Percentiles rank a stretch among this genome's conserved stretches.
Conservation (phyloP, 2,329 filamentous ascomycete species). For the Ophiostoma sp. region DNA sequence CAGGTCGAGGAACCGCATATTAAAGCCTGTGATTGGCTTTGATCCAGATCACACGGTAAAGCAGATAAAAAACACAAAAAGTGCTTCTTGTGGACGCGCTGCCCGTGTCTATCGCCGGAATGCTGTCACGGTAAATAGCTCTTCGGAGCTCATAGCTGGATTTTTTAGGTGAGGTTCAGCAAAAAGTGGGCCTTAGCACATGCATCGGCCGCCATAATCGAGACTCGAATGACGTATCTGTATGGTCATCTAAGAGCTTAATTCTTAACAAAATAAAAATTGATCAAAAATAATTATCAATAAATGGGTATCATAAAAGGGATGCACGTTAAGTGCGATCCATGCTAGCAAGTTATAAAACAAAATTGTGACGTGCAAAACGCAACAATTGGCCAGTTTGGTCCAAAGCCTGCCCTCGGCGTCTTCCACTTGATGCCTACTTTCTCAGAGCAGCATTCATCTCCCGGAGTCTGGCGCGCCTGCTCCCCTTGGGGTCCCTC, state of each 20-base stretch:
- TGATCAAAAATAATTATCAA: neutral
- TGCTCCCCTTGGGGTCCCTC: slow-evolving; percentile 21
- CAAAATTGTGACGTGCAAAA: neutral
- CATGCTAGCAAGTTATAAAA: neutral
- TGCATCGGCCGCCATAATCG: neutral
- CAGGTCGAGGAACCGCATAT: slow-evolving; percentile 59
- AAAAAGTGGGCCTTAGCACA: slow-evolving; percentile 17
- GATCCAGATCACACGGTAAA: neutral
- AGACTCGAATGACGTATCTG: neutral
- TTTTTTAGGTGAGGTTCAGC: slow-evolving; percentile 16
- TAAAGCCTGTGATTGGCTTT: neutral
- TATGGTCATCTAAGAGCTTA: neutral
- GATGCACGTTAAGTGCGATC: neutral
- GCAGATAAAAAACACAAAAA: neutral
- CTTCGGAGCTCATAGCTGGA: slow-evolving; percentile 3
- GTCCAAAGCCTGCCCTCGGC: neutral
- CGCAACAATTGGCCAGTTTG: neutral
- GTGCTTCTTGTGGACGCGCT: neutral
- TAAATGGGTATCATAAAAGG: neutral
- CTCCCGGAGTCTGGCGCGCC: slow-evolving; percentile 24
- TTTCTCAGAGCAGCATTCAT: slow-evolving; percentile 8
- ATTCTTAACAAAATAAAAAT: neutral
- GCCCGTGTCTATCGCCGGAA: neutral
- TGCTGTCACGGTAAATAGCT: neutral
- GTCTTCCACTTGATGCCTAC: neutral